Evolutionary conservation across 495 filamentous ascomycete genomes (phyloP), one percentile per base, ranked within the genome.

Genomic region (Tuber melanosporum): DNA sequence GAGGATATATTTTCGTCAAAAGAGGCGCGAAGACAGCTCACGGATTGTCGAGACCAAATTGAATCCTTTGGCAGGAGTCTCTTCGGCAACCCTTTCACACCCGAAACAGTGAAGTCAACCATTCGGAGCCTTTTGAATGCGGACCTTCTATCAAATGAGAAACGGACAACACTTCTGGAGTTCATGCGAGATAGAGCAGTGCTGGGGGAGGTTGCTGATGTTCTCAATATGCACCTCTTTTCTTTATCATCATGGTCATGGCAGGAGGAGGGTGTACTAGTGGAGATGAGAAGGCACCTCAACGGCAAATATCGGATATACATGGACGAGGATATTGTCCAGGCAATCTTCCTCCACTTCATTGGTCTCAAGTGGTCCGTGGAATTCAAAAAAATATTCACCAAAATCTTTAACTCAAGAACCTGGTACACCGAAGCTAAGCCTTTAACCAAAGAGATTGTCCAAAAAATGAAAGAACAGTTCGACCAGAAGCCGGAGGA

Each of bases 301-400:
- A 91, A 89, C 76, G 90, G 90, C 0, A 87, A 87, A 73, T 89
- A 89, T 74, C 87, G 87, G 14, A 85, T 92, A 2, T 88, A 87
- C 78, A 91, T 91, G 88, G 89, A 92, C 69, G 90, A 91, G 78
- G 91, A 92, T 77, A 85, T 92, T 39, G 85, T 92, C 10, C 89
- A 92, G 77, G 87, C 88, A 6, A 86, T 92, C 20, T 87, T 92
- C 77, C 84, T 92, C 14, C 89, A 92, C 73, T 91, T 88, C 73
- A 87, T 92, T 47, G 91, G 91, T 32, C 82, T 89, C 4, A 87
- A 86, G 70, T 92, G 89, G 89, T 86, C 88, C 14, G 87, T 89
- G 19, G 84, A 87, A 49, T 85, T 92, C 79, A 88, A 88, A 52
- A n/a, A 75, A 12, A 84, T 83, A 0, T 88, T 91, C 71, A 82